Evolutionary conservation across 75 land plant species (phyloP), one percentile per base, ranked within the genome.

Genomic region (Cupressus sempervirens): DNA sequence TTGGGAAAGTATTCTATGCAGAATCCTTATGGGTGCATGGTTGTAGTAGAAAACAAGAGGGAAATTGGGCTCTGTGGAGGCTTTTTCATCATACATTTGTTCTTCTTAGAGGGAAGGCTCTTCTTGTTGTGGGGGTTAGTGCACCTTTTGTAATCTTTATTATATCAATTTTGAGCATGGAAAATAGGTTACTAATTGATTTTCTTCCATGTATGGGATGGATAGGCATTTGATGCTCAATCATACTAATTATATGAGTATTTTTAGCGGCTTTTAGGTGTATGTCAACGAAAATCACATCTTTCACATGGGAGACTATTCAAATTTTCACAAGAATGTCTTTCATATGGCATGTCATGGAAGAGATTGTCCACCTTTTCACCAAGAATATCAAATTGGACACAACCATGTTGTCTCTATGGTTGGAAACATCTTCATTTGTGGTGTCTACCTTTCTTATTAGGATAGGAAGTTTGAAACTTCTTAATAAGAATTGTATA

Each of bases 231-330:
- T 87, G 88, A 86, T 29, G 32, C 23, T 76, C 88, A 29, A 12
- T 80, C 36, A 30, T 85, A 8, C 53, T 87, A 74, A 35, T 87
- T n/a, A 52, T 87, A 35, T 53, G 84, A 34, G 86, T 86, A 52
- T 20, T 56, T 41, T 83, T 68, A 40, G 76, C 58, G 76, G 88
- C 88, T 35, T 87, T 74, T 45, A 45, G 74, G 70, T 45, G 85
- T 45, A 81, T 80, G 58, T 11, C 15, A 54, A 46, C 65, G 40
- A 7, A 29, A 40, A 67, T 87, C 18, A 87, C 88, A 30, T 54
- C 68, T 50, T 87, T 87, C 86, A 87, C 87, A 29, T 87, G 86
- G 88, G 87, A 83, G 32, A 58, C 81, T 77, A 34, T 87, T 43
- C 48, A 87, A 15, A 48, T 85, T 38, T 87, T 87, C 52, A 29